phyloP scores from a whole-genome alignment of 352 stramenopile species.

The Globisporangium spiculum region DNA sequence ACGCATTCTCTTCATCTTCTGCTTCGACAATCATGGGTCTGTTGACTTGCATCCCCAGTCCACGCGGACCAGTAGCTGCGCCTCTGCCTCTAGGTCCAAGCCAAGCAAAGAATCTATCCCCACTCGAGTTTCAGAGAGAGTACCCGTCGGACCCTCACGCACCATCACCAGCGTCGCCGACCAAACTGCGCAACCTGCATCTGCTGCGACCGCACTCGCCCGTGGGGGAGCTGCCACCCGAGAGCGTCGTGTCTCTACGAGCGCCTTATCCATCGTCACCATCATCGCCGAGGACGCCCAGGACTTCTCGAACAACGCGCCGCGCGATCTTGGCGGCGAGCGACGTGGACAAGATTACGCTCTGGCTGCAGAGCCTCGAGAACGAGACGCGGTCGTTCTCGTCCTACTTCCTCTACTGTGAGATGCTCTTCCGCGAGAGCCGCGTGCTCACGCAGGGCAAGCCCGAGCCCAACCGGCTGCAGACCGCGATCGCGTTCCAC shows the following conservation, averaged over 20 bases:
- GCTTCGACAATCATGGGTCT: neutral
- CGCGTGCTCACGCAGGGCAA: constrained; percentile 60
- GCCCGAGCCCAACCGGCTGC: constrained; percentile 56
- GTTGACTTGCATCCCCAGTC: neutral
- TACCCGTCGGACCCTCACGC: neutral
- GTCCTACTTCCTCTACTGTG: constrained; percentile 73
- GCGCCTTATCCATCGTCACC: neutral
- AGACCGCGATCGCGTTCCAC: constrained; percentile 73
- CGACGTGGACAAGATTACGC: constrained; percentile 61
- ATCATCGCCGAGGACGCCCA: neutral
- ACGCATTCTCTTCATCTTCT: neutral
- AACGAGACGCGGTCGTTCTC: constrained; percentile 38
- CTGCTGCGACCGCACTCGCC: constrained; percentile 28
- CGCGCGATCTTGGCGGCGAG: constrained; percentile 35
- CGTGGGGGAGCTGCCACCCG: constrained; percentile 28
- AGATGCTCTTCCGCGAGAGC: constrained; percentile 71
- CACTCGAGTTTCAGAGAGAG: neutral
- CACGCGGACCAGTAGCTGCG: neutral
- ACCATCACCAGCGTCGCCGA: neutral
- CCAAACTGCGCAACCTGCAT: neutral
- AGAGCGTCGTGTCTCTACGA: constrained; percentile 11
- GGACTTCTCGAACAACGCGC: constrained; percentile 18
- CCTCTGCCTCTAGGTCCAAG: neutral
- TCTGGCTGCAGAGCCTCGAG: constrained; percentile 56
- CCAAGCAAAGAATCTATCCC: neutral